These are phyloP conservation scores for Pisolithus albus DNA, from an alignment of 768 basidiomycete species.

Conservation along the genomic window DNA sequence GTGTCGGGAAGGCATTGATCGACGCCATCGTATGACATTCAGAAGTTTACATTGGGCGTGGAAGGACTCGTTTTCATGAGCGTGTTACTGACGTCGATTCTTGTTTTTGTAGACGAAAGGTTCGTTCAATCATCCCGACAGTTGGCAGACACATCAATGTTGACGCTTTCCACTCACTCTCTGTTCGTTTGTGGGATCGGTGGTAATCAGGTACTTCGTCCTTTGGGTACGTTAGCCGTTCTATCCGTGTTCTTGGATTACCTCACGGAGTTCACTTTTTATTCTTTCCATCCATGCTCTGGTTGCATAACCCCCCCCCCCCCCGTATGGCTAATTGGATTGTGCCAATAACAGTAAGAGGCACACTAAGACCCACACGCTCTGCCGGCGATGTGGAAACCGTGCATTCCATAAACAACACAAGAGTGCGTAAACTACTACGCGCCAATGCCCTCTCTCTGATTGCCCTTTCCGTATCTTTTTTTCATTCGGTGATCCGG, in stretches of 20 bases:
- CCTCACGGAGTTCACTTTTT: not conserved
- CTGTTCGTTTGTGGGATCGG: not conserved
- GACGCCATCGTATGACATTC: not conserved
- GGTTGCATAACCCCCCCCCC: not conserved
- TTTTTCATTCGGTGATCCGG: not conserved
- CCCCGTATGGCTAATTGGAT: not conserved
- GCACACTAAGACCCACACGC: conserved; percentile 94
- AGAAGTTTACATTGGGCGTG: not conserved
- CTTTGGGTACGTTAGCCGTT: conserved; percentile 64
- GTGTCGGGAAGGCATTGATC: not conserved
- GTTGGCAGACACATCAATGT: conserved; percentile 6
- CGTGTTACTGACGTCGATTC: conserved; percentile 14
- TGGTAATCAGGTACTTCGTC: conserved; percentile 79
- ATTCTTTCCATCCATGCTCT: not conserved
- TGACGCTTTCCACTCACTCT: conserved; percentile 2
- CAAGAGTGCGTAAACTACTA: conserved; percentile 60
- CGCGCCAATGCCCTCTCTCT: not conserved
- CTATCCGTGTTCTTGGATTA: not conserved
- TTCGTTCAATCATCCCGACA: conserved; percentile 30
- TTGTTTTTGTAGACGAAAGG: conserved; percentile 68
- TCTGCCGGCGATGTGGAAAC: conserved; percentile 95
- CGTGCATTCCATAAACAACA: conserved; percentile 98
- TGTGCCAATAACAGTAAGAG: conserved; percentile 60
- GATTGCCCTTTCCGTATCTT: not conserved
- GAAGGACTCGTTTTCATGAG: not conserved